Evolutionary conservation across 2,329 filamentous ascomycete genomes (phyloP).

Genomic region (Calonectria hawksworthii): DNA sequence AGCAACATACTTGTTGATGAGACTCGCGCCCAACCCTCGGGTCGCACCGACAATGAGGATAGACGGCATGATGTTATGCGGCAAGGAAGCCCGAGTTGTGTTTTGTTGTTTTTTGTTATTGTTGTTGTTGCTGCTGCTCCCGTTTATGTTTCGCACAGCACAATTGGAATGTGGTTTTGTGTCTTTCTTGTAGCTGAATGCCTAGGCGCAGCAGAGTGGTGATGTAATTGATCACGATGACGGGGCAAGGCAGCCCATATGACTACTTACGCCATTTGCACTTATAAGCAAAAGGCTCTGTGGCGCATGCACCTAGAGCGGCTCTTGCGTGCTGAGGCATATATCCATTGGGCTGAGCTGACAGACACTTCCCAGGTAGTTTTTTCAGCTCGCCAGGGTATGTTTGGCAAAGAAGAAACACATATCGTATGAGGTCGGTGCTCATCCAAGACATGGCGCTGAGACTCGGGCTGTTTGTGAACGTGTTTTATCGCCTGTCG

Average conservation of each 20-base stretch:
- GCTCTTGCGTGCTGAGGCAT: background rate
- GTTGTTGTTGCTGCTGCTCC: background rate
- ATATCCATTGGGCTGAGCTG: background rate
- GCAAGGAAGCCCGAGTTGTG: background rate
- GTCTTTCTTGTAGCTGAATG: background rate
- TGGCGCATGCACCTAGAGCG: background rate
- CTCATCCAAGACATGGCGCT: constrained; percentile 1
- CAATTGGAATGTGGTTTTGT: constrained; percentile 7
- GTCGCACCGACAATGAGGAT: constrained; percentile 78
- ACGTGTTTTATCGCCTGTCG: background rate
- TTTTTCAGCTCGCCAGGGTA: background rate
- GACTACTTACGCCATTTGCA: constrained; percentile 17
- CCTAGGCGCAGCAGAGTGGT: constrained; percentile 18
- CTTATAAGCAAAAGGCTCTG: constrained; percentile 20
- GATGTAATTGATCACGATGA: constrained; percentile 39
- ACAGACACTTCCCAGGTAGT: background rate
- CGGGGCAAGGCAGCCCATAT: constrained; percentile 29
- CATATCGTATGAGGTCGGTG: background rate
- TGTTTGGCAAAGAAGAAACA: background rate
- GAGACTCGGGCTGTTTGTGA: background rate
- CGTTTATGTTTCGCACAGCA: background rate
- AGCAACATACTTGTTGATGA: constrained; percentile 70
- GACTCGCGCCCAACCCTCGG: constrained; percentile 74
- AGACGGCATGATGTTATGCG: constrained; percentile 54
- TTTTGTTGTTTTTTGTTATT: background rate